phyloP scores from a whole-genome alignment of 108 stramenopile species.

The Nitzschia sp. region DNA sequence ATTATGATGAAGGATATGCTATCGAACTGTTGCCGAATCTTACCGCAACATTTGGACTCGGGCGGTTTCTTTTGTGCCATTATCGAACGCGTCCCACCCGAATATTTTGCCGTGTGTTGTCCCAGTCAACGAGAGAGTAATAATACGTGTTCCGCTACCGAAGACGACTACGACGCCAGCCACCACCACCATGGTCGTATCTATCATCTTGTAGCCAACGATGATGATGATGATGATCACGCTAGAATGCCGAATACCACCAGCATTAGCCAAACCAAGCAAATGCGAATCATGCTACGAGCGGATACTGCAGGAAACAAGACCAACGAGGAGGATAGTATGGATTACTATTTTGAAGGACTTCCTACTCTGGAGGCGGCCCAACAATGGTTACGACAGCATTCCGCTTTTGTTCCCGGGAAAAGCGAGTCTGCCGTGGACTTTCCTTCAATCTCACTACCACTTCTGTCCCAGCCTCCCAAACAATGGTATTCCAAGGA shows the following conservation, averaged over 20 bases:
- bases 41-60: constrained; percentile 95
- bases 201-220: neutral
- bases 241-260: too few relatives aligned
- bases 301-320: neutral
- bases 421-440: neutral
- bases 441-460: neutral
- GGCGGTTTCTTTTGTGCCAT: constrained; percentile 97
- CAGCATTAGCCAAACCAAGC: neutral
- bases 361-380: constrained; percentile 7
- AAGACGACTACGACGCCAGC: neutral
- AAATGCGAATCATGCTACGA: neutral
- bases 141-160: neutral
- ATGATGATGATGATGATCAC: too few relatives aligned
- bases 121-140: neutral
- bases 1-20: constrained; percentile 21
- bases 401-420: constrained; percentile 4
- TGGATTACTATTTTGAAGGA: constrained; percentile 8
- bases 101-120: constrained; percentile 12
- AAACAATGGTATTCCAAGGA: constrained; percentile 7
- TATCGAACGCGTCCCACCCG: constrained; percentile 14
- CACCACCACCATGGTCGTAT: neutral
- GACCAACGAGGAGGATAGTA: neutral
- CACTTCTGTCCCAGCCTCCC: neutral
- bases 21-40: constrained; percentile 79
- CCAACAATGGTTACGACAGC: constrained; percentile 9